A percentile compares a stretch with the other conserved stretches of the same genome.
These are phyloP conservation scores for Mycena galericulata DNA, from an alignment of 768 basidiomycete species.

Conservation along the genomic window DNA sequence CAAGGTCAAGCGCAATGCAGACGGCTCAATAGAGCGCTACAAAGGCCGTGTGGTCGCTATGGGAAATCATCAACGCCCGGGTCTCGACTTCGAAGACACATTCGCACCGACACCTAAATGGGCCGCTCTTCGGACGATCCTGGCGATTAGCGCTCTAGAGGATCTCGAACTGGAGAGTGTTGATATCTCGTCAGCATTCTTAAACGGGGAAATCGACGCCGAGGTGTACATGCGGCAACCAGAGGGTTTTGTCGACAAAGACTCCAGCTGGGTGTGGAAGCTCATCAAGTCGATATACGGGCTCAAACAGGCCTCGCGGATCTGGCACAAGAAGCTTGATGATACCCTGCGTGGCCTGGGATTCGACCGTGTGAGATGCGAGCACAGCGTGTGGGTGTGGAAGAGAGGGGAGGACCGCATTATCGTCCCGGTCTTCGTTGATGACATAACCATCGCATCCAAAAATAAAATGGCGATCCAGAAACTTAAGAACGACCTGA, in stretches of 20 bases:
- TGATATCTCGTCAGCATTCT: conserved; percentile 49
- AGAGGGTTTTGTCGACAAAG: conserved; percentile 36
- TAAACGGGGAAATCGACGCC: conserved; percentile 43
- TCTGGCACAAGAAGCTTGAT: conserved; percentile 52
- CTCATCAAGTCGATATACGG: conserved; percentile 55
- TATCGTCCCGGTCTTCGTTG: conserved; percentile 46
- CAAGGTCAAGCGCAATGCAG: conserved; percentile 46
- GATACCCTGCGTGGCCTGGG: conserved; percentile 36
- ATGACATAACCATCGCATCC: conserved; percentile 45
- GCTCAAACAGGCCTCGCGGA: conserved; percentile 52
- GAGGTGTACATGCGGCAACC: conserved; percentile 50
- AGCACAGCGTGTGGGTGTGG: conserved; percentile 46
- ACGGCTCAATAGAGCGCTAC: conserved; percentile 38
- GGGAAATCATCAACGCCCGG: conserved; percentile 45
- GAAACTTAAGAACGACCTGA: too few relatives aligned
- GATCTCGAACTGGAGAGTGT: conserved; percentile 46
- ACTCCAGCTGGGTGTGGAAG: background rate
- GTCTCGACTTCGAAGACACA: conserved; percentile 35
- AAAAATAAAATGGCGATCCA: too few relatives aligned
- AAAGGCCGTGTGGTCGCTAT: conserved; percentile 39
- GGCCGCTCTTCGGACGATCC: conserved; percentile 40
- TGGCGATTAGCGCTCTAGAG: conserved; percentile 45
- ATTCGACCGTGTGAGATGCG: conserved; percentile 37
- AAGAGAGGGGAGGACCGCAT: conserved; percentile 36
- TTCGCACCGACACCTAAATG: conserved; percentile 40